These are phyloP conservation scores for Coemansia biformis DNA, from an alignment of 192 early-diverging fungal species.

Conservation along the genomic window DNA sequence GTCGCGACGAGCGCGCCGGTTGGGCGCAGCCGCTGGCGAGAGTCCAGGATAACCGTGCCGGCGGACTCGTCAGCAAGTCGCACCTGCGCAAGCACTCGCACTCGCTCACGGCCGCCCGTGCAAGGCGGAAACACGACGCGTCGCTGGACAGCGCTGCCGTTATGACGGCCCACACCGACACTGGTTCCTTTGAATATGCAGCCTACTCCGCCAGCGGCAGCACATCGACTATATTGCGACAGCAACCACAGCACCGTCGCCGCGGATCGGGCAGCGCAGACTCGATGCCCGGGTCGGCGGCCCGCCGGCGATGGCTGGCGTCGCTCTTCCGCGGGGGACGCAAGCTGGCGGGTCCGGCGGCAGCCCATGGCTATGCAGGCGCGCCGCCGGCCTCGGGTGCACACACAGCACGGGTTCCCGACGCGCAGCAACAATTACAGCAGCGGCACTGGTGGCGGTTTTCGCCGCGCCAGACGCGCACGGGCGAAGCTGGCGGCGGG, in stretches of 20 bases:
- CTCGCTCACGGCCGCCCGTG: background rate
- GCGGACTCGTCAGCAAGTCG: slow-evolving; percentile 8
- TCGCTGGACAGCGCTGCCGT: slow-evolving; percentile 4
- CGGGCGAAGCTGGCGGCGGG: background rate
- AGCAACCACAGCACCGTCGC: background rate
- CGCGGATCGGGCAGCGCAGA: slow-evolving; percentile 3
- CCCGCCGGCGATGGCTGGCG: slow-evolving; percentile 11
- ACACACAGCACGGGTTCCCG: no score
- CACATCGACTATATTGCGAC: slow-evolving; percentile 36
- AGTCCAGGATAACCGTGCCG: slow-evolving; percentile 5
- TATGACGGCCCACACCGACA: slow-evolving; percentile 1
- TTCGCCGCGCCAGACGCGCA: no score
- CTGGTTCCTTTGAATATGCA: slow-evolving; percentile 21
- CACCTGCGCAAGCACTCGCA: slow-evolving; percentile 1
- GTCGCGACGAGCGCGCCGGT: background rate
- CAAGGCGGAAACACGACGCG: slow-evolving; percentile 9
- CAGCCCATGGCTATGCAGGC: background rate
- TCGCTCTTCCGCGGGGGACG: background rate
- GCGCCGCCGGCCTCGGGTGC: no score
- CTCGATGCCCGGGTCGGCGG: background rate
- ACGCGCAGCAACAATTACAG: background rate
- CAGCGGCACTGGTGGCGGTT: background rate
- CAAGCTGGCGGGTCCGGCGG: background rate
- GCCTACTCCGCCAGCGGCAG: slow-evolving; percentile 26
- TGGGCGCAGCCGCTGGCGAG: background rate